Conservation (phyloP, 192 early-diverging fungal genomes). For the Cladochytrium replicatum region DNA sequence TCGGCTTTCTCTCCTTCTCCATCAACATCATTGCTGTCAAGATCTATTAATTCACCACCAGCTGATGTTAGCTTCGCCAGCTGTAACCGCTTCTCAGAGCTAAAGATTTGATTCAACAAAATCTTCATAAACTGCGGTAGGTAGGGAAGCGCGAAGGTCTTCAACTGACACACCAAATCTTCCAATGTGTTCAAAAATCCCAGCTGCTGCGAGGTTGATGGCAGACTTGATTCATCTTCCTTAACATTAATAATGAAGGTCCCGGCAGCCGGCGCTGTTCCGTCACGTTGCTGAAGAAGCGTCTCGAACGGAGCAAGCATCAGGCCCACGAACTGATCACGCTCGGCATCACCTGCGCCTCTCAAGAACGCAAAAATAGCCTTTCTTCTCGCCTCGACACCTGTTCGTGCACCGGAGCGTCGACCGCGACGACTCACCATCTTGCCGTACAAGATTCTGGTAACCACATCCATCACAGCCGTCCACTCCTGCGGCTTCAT, state of each 20-base stretch:
- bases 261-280: not conserved
- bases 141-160: constrained; percentile 57
- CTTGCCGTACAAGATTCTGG: constrained; percentile 86
- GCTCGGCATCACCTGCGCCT: constrained; percentile 52
- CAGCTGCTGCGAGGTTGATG: constrained; percentile 61
- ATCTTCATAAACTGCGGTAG: constrained; percentile 59
- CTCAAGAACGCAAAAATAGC: constrained; percentile 78
- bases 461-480: constrained; percentile 61
- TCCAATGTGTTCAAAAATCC: constrained; percentile 72
- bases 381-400: constrained; percentile 58
- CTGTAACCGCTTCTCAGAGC: constrained; percentile 1
- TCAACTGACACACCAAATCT: constrained; percentile 78
- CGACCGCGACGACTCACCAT: constrained; percentile 72
- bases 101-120: constrained; percentile 46
- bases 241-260: not conserved
- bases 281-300: constrained; percentile 4
- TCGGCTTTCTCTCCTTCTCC: constrained; percentile 5
- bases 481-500: constrained; percentile 57
- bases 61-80: not conserved
- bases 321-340: constrained; percentile 64
- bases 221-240: constrained; percentile 6
- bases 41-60: not conserved
- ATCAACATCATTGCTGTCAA: not conserved
- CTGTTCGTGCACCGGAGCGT: constrained; percentile 50
- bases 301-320: constrained; percentile 68